phyloP scores from a whole-genome alignment of 192 early-diverging fungal species.

The Dimargaris verticillata region DNA sequence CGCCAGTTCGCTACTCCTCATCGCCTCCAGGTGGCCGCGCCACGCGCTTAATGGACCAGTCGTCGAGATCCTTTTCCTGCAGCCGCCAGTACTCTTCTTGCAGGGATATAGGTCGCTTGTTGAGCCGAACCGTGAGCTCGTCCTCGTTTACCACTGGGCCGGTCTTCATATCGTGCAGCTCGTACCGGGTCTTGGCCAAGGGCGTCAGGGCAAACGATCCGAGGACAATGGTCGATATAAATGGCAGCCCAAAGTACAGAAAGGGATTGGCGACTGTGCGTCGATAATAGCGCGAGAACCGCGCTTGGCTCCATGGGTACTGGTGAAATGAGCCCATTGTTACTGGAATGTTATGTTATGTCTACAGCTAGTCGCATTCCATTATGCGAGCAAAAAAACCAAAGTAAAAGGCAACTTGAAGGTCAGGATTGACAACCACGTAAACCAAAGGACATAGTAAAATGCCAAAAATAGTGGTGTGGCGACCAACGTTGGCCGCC shows the following conservation, averaged over 20 bases:
- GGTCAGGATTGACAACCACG: not conserved
- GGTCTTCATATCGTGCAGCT: constrained; percentile 33
- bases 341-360: not conserved
- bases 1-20: not conserved
- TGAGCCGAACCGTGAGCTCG: constrained; percentile 31
- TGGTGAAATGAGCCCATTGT: constrained; percentile 1
- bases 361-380: too few relatives aligned
- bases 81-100: constrained; percentile 38
- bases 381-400: not conserved
- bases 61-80: constrained; percentile 10
- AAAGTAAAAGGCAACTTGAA: not conserved
- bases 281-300: constrained; percentile 2
- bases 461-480: too few relatives aligned
- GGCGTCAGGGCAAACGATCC: constrained; percentile 44
- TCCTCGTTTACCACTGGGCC: constrained; percentile 34
- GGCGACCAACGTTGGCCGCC: too few relatives aligned
- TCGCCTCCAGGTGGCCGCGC: constrained; percentile 5
- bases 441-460: not conserved
- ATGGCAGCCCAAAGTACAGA: constrained; percentile 38
- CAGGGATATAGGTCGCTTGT: constrained; percentile 31
- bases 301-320: not conserved
- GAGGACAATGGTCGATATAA: constrained; percentile 36
- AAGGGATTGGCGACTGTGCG: constrained; percentile 21
- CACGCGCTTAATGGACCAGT: constrained; percentile 5
- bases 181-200: constrained; percentile 46